These are phyloP conservation scores for Serendipita vermifera DNA, from an alignment of 768 basidiomycete species.

Conservation along the genomic window DNA sequence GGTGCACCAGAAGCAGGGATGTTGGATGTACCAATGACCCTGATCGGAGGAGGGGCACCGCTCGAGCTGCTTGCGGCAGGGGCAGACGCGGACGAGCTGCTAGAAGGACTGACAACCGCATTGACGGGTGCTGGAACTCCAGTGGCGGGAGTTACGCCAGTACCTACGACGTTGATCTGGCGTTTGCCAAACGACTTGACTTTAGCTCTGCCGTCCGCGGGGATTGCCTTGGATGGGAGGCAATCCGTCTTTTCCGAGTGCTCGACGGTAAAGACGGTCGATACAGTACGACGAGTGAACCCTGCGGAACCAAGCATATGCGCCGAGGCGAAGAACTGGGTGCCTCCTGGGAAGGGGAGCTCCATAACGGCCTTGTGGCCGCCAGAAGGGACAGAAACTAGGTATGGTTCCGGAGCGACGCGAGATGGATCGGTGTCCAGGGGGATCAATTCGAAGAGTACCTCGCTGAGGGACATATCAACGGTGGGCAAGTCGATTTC, in stretches of 20 bases:
- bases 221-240: not conserved
- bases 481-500: not conserved
- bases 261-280: not conserved
- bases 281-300: not conserved
- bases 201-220: not conserved
- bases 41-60: not conserved
- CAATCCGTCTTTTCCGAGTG: not conserved
- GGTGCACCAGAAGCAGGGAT: not conserved
- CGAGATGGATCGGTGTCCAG: not conserved
- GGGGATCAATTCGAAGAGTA: not conserved
- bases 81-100: not conserved
- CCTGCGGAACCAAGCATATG: not conserved
- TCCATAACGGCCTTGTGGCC: not conserved
- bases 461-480: not conserved
- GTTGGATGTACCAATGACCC: not conserved
- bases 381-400: not conserved
- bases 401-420: not conserved
- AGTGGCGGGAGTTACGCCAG: too few species aligned
- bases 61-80: not conserved
- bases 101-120: not conserved
- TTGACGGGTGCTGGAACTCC: not conserved
- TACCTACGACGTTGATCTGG: not conserved
- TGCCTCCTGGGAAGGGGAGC: constrained; percentile 4
- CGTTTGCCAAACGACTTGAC: constrained; percentile 4
- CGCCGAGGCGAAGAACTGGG: constrained; percentile 3